These are phyloP conservation scores for Knoxia roxburghii DNA, from an alignment of 257 asterid genomes.

Conservation along the genomic window DNA sequence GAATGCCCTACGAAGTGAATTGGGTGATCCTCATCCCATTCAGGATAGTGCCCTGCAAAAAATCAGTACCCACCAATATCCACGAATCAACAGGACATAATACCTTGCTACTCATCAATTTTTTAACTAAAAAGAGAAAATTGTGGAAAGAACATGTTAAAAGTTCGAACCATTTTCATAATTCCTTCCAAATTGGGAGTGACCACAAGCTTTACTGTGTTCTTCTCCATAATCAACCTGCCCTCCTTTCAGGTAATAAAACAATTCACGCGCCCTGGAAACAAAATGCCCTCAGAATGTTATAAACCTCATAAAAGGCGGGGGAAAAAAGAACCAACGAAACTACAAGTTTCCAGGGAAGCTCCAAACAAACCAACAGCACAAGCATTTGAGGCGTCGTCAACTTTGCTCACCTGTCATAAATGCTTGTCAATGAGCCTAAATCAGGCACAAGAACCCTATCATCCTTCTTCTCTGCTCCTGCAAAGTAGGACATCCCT, in stretches of 20 bases:
- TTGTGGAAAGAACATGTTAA: not conserved
- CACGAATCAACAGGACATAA: constrained; percentile 11
- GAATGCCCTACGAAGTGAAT: constrained; percentile 97
- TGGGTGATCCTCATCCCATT: constrained; percentile 96
- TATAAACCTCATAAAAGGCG: constrained; percentile 6
- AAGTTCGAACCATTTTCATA: constrained; percentile 55
- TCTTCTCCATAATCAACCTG: constrained; percentile 95
- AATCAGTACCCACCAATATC: not conserved
- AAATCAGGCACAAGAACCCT: constrained; percentile 95
- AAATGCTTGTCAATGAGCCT: constrained; percentile 77
- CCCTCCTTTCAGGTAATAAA: constrained; percentile 94
- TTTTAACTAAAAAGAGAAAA: not conserved
- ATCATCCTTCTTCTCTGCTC: constrained; percentile 97
- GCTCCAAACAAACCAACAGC: not conserved
- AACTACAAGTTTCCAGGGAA: constrained; percentile 6
- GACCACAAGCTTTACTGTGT: constrained; percentile 88
- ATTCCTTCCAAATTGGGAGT: constrained; percentile 67
- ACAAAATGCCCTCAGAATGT: constrained; percentile 22
- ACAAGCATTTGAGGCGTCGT: constrained; percentile 10
- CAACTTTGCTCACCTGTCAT: constrained; percentile 54
- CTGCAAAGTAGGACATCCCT: constrained; percentile 88
- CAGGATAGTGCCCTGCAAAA: constrained; percentile 76
- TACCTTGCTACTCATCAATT: not conserved
- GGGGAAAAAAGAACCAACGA: not conserved
- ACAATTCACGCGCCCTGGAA: constrained; percentile 93